Evolutionary conservation across 495 filamentous ascomycete genomes (phyloP).

Genomic region (Tricharina praecox): DNA sequence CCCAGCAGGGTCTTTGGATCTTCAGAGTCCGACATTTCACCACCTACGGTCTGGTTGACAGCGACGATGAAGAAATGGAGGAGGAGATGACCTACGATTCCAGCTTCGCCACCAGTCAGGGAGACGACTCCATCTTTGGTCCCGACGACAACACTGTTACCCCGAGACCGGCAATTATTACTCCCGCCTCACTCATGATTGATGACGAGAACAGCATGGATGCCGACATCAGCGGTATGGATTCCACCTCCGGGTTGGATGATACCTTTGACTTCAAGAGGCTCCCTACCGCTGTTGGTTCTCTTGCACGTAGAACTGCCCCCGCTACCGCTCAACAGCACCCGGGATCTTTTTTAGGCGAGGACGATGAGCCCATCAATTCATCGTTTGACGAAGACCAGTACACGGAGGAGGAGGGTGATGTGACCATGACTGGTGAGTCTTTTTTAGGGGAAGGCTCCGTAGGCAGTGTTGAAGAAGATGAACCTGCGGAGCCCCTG

Average conservation of each 20-base stretch:
- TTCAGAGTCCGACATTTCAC: constrained; percentile 91
- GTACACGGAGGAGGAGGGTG: constrained; percentile 33
- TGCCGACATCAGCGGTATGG: constrained; percentile 19
- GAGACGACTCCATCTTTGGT: no score
- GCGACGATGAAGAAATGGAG: constrained; percentile 54
- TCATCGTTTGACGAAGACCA: neutral
- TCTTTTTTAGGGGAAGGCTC: constrained; percentile 86
- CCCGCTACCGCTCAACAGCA: constrained; percentile 35
- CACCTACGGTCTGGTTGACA: constrained; percentile 81
- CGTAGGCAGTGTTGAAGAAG: constrained; percentile 58
- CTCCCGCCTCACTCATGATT: constrained; percentile 18
- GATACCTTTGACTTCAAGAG: constrained; percentile 74
- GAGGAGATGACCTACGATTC: constrained; percentile 34
- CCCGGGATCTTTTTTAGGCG: constrained; percentile 52
- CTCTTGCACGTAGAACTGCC: constrained; percentile 1
- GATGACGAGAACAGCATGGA: constrained; percentile 20
- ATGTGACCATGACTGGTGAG: constrained; percentile 31
- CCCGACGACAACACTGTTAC: constrained; percentile 14
- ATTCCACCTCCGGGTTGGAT: constrained; percentile 41
- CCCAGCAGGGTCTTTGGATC: constrained; percentile 64
- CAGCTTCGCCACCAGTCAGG: constrained; percentile 9
- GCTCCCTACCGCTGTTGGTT: constrained; percentile 13
- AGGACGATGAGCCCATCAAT: constrained; percentile 5
- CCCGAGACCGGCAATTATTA: constrained; percentile 11
- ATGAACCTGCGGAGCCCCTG: constrained; percentile 46